Percentiles rank a stretch among this genome's conserved stretches.
These are phyloP conservation scores for Kwoniella sp. DNA, from an alignment of 768 basidiomycete species.

Conservation along the genomic window DNA sequence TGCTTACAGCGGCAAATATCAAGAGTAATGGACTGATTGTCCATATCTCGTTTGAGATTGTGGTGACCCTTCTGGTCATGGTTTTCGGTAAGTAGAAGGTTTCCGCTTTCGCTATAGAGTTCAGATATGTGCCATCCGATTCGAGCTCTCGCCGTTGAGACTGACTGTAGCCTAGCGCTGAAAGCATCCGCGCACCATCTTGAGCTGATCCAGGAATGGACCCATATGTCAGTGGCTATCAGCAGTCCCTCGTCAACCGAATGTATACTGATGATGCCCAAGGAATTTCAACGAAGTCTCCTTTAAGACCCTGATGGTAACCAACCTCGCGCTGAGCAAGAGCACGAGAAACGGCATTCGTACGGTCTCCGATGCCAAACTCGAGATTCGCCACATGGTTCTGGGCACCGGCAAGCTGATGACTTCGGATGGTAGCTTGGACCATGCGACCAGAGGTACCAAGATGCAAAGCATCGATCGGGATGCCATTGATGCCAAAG, in stretches of 20 bases:
- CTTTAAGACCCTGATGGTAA: conserved; percentile 37
- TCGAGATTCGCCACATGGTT: neutral
- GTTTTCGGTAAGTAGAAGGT: conserved; percentile 27
- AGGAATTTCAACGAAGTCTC: conserved; percentile 37
- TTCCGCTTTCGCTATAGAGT: neutral
- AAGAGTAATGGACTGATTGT: conserved; percentile 67
- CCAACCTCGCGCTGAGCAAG: conserved; percentile 21
- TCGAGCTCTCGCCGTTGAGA: too few relatives aligned
- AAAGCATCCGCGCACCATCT: conserved; percentile 14
- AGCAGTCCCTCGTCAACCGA: neutral
- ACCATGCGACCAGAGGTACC: neutral
- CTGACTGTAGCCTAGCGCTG: conserved; percentile 13
- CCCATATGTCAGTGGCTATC: conserved; percentile 14
- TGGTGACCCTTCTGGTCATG: conserved; percentile 57
- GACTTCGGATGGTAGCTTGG: too few relatives aligned
- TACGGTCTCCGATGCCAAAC: conserved; percentile 6
- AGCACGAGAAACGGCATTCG: neutral
- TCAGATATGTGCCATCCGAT: too few relatives aligned
- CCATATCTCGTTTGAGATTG: conserved; percentile 79
- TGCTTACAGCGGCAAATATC: conserved; percentile 80
- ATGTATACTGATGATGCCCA: neutral
- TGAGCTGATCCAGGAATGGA: conserved; percentile 14
- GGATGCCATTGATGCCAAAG: neutral
- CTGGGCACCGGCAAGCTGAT: neutral
- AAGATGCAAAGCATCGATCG: neutral